A percentile compares a stretch with the other conserved stretches of the same genome.
Evolutionary conservation across 805 yeast genomes (phyloP).

Genomic region (Cyberlindnera euphorbiae): DNA sequence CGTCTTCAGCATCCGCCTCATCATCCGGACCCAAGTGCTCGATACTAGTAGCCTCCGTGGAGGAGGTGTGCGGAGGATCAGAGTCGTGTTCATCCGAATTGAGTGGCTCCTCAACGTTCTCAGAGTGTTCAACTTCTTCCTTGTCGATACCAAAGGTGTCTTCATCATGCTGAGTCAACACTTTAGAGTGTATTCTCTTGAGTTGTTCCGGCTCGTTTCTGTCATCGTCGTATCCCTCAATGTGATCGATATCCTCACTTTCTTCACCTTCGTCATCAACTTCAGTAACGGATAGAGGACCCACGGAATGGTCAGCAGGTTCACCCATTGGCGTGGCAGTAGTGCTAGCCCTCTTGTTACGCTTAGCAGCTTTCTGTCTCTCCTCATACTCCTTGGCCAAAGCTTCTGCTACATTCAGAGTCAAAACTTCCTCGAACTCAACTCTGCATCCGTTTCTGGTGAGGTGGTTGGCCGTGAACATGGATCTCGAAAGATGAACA

Average conservation of each 20-base stretch:
- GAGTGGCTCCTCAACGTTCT: slow-evolving; percentile 1
- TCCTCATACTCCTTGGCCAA: slow-evolving; percentile 26
- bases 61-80: slow-evolving; percentile 10
- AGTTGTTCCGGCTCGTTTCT: slow-evolving; percentile 22
- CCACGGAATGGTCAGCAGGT: no score
- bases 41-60: slow-evolving; percentile 13
- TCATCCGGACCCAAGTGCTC: slow-evolving; percentile 15
- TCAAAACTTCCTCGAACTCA: slow-evolving; percentile 49
- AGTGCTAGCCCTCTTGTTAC: slow-evolving; percentile 10
- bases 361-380: slow-evolving; percentile 22
- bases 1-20: slow-evolving; percentile 9
- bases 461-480: slow-evolving; percentile 61
- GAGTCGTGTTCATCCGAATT: slow-evolving; percentile 6
- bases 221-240: slow-evolving; percentile 30
- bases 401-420: slow-evolving; percentile 42
- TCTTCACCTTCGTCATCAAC: slow-evolving; percentile 21
- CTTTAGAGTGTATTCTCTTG: slow-evolving; percentile 23
- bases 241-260: slow-evolving; percentile 57
- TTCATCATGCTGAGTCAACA: slow-evolving; percentile 22
- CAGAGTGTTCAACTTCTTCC: slow-evolving; percentile 16
- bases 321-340: slow-evolving; percentile 14
- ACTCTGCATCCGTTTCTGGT: slow-evolving; percentile 75
- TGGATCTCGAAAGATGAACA: slow-evolving; percentile 83
- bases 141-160: slow-evolving; percentile 9
- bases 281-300: no score